phyloP scores from a whole-genome alignment of 768 basidiomycete genomes.

The Boletellus ananas region DNA sequence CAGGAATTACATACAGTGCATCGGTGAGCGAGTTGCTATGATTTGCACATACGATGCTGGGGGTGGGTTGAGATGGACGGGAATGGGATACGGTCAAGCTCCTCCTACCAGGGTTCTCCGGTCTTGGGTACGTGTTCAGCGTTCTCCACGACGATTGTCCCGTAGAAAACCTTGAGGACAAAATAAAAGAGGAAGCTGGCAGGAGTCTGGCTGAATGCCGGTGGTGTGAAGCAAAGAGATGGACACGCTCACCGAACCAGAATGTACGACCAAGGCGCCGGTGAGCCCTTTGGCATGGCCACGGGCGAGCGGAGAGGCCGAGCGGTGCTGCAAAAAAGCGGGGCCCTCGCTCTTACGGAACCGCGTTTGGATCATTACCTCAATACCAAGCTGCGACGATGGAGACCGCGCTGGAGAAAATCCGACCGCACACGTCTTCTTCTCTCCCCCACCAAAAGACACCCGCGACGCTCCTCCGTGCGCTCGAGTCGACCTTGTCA shows the following conservation, averaged over 20 bases:
- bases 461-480: slow-evolving; percentile 79
- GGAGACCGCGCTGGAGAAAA: slow-evolving; percentile 75
- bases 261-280: slow-evolving; percentile 61
- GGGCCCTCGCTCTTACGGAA: too few species aligned
- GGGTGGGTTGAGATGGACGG: not conserved
- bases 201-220: not conserved
- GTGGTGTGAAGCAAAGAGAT: not conserved
- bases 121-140: slow-evolving; percentile 63
- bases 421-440: slow-evolving; percentile 81
- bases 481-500: slow-evolving; percentile 75
- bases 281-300: slow-evolving; percentile 37
- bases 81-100: not conserved
- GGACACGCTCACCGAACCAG: slow-evolving; percentile 52
- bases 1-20: slow-evolving; percentile 57
- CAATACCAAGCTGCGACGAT: slow-evolving; percentile 26
- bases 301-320: not conserved
- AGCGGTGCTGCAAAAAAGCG: slow-evolving; percentile 1
- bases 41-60: slow-evolving; percentile 80
- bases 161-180: slow-evolving; percentile 89
- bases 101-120: slow-evolving; percentile 67
- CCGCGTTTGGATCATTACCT: too few species aligned
- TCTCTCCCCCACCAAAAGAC: slow-evolving; percentile 83
- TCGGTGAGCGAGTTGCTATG: slow-evolving; percentile 86
- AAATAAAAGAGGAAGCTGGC: slow-evolving; percentile 68
- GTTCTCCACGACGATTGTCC: slow-evolving; percentile 82